phyloP scores from a whole-genome alignment of 2,329 filamentous ascomycete species.

The Pestalotiopsis sp. region DNA sequence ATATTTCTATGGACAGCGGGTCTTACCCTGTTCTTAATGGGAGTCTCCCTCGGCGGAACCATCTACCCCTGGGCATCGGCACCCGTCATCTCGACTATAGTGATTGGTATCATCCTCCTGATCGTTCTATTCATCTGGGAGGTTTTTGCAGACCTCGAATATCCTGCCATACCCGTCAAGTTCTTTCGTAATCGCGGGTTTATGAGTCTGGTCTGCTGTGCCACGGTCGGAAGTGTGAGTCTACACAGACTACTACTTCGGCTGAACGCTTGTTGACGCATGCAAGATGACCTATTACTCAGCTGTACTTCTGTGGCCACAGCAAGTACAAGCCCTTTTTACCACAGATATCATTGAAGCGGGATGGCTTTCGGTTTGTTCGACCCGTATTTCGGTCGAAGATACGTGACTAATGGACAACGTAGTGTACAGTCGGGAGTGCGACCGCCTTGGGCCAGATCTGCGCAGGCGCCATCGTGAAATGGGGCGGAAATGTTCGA shows the following conservation, averaged over 20 bases:
- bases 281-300: slow-evolving; percentile 31
- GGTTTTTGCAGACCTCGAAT: slow-evolving; percentile 32
- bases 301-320: slow-evolving; percentile 36
- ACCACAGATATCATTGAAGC: slow-evolving; percentile 34
- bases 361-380: slow-evolving; percentile 34
- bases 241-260: not conserved
- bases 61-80: slow-evolving; percentile 43
- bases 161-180: slow-evolving; percentile 36
- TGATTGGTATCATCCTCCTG: slow-evolving; percentile 33
- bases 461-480: slow-evolving; percentile 31
- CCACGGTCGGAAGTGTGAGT: slow-evolving; percentile 33
- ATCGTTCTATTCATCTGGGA: slow-evolving; percentile 38
- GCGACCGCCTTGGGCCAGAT: slow-evolving; percentile 35
- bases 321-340: slow-evolving; percentile 34
- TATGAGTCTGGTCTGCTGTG: slow-evolving; percentile 34
- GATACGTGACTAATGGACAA: not conserved
- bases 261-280: slow-evolving; percentile 2
- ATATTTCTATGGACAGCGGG: slow-evolving; percentile 45
- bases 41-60: slow-evolving; percentile 43
- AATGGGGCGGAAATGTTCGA: slow-evolving; percentile 34
- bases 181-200: slow-evolving; percentile 38
- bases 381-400: too few relatives aligned
- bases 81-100: slow-evolving; percentile 36
- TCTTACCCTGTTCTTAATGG: slow-evolving; percentile 45
- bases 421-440: slow-evolving; percentile 32